phyloP scores from a whole-genome alignment of 352 stramenopile genomes.

The Nothophytophthora sp. region DNA sequence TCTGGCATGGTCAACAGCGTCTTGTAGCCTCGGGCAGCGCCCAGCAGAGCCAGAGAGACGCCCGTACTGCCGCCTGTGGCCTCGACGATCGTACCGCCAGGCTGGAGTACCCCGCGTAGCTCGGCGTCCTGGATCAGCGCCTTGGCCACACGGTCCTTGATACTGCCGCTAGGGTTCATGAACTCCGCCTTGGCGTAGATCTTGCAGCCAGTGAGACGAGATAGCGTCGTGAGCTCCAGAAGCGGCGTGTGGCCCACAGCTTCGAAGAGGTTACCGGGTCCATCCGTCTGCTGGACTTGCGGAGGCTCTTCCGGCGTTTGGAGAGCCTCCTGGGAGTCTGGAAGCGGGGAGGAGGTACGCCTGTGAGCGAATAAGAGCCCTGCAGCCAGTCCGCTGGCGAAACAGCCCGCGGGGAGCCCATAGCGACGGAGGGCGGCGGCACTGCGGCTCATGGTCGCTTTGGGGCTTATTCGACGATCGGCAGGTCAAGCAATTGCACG shows the following conservation, averaged over 20 bases:
- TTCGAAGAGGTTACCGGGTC: constrained; percentile 57
- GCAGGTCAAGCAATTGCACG: no score
- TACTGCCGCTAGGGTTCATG: constrained; percentile 91
- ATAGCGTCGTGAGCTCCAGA: constrained; percentile 67
- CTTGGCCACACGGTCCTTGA: constrained; percentile 95
- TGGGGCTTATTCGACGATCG: background rate
- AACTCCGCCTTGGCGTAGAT: constrained; percentile 85
- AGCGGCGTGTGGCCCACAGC: constrained; percentile 81
- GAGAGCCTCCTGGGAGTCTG: no score
- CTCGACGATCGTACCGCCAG: constrained; percentile 65
- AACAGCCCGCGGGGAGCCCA: background rate
- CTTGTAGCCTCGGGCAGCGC: constrained; percentile 84
- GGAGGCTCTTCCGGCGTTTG: no score
- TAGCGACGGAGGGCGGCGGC: constrained; percentile 8
- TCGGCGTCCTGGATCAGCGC: constrained; percentile 94
- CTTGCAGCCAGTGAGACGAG: constrained; percentile 68
- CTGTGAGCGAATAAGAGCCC: no score
- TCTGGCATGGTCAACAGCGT: constrained; percentile 76
- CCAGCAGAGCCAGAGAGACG: constrained; percentile 90
- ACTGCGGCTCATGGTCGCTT: constrained; percentile 11
- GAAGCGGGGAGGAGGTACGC: no score
- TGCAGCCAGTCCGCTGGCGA: no score
- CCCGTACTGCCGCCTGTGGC: constrained; percentile 93
- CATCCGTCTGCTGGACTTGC: constrained; percentile 4
- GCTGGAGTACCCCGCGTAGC: constrained; percentile 76